A percentile compares a stretch with the other conserved stretches of the same genome.
These are phyloP conservation scores for Colletotrichum phormii DNA, from an alignment of 2,329 filamentous ascomycete species.

Conservation along the genomic window DNA sequence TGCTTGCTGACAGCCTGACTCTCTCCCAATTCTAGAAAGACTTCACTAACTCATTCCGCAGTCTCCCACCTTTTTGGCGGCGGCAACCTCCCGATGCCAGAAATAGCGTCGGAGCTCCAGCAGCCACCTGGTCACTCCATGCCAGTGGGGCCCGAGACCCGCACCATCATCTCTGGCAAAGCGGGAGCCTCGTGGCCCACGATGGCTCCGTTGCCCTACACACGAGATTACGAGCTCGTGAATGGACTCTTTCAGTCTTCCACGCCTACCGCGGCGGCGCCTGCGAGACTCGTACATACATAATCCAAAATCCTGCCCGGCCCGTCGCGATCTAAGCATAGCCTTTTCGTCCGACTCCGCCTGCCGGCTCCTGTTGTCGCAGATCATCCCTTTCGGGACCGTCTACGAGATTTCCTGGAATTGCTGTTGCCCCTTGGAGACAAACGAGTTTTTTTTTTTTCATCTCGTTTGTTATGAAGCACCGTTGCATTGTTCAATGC, in stretches of 20 bases:
- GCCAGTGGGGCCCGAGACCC: slow-evolving; percentile 12
- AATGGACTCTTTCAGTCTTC: slow-evolving; percentile 7
- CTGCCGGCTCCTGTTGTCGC: slow-evolving; percentile 26
- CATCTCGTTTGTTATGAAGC: slow-evolving; percentile 23
- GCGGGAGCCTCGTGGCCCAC: slow-evolving; percentile 24
- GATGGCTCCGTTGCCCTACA: slow-evolving; percentile 18
- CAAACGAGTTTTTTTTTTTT: slow-evolving; percentile 10
- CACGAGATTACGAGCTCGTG: slow-evolving; percentile 23
- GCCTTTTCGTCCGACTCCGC: slow-evolving; percentile 26
- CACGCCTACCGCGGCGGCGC: background rate
- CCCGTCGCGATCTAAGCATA: slow-evolving; percentile 7
- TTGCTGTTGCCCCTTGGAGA: slow-evolving; percentile 24
- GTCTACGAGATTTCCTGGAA: slow-evolving; percentile 17
- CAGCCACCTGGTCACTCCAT: background rate
- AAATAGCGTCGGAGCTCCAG: slow-evolving; percentile 28
- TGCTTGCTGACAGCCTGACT: background rate
- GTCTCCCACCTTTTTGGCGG: slow-evolving; percentile 16
- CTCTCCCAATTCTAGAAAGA: slow-evolving; percentile 20
- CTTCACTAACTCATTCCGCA: slow-evolving; percentile 1
- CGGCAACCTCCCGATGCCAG: slow-evolving; percentile 28
- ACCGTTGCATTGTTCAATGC: slow-evolving; percentile 26
- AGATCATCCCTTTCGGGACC: slow-evolving; percentile 31
- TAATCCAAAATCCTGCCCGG: background rate
- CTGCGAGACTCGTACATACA: slow-evolving; percentile 1
- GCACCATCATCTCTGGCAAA: slow-evolving; percentile 7